phyloP scores from a whole-genome alignment of 345 rosid species.

The Conringia planisiliqua region DNA sequence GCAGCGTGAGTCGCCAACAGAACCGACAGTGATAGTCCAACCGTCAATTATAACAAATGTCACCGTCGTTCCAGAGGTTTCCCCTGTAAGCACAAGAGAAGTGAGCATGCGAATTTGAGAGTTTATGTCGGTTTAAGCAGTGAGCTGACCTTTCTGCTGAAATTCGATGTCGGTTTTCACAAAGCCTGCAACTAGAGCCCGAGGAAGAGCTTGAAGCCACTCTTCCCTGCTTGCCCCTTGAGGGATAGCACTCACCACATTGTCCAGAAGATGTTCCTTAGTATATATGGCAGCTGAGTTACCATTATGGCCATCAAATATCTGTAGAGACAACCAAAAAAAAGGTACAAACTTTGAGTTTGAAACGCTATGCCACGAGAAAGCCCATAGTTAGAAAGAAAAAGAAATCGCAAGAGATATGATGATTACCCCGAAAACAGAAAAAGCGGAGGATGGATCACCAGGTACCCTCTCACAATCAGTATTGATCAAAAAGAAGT shows the following conservation, averaged over 20 bases:
- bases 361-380: neutral
- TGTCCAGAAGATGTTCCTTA: conserved; percentile 72
- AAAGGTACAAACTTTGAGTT: neutral
- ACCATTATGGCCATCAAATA: conserved; percentile 98
- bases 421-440: conserved; percentile 85
- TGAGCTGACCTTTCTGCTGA: conserved; percentile 74
- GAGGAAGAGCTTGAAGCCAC: conserved; percentile 99
- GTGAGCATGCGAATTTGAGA: neutral
- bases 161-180: conserved; percentile 98
- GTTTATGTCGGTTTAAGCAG: neutral
- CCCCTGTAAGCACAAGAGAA: conserved; percentile 53
- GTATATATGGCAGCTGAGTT: conserved; percentile 95
- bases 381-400: neutral
- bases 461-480: conserved; percentile 83
- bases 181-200: conserved; percentile 96
- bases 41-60: conserved; percentile 95
- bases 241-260: conserved; percentile 93
- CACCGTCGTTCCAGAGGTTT: conserved; percentile 98
- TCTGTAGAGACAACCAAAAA: conserved; percentile 41
- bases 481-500: conserved; percentile 75
- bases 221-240: conserved; percentile 66
- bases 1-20: conserved; percentile 99
- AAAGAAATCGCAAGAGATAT: neutral
- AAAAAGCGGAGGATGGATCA: conserved; percentile 70
- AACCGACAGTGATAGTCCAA: conserved; percentile 98